Conservation (phyloP, 352 stramenopile genomes). For the Thalassiosira oceanica region DNA sequence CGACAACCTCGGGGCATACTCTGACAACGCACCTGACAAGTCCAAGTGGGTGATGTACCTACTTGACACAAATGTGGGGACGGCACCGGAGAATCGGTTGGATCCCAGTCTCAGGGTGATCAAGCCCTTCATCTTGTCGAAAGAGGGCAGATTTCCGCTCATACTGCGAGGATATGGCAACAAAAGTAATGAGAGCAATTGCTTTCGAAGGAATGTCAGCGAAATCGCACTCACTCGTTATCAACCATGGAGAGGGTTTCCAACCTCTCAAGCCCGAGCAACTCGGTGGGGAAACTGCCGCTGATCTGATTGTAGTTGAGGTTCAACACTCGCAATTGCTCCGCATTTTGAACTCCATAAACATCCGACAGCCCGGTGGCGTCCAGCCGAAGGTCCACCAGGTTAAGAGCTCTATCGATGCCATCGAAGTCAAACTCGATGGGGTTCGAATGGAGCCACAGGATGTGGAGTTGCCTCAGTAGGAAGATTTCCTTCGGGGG, state of each 20-base stretch:
- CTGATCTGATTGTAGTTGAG: conserved; percentile 70
- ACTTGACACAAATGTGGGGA: conserved; percentile 51
- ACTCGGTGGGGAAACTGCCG: conserved; percentile 50
- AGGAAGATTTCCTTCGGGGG: conserved; percentile 60
- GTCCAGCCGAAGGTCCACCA: conserved; percentile 73
- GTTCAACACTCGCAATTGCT: conserved; percentile 60
- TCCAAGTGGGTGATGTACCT: conserved; percentile 40
- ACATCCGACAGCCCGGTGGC: conserved; percentile 68
- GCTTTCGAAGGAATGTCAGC: too few relatives aligned
- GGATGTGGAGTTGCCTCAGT: conserved; percentile 63
- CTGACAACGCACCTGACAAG: conserved; percentile 47
- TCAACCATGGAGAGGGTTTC: conserved; percentile 54
- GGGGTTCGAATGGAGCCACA: conserved; percentile 74
- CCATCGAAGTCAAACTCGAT: conserved; percentile 79
- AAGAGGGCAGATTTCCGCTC: conserved; percentile 36
- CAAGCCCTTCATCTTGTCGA: conserved; percentile 34
- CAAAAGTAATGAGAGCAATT: not conserved
- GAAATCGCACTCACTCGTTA: conserved; percentile 59
- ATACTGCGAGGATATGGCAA: conserved; percentile 11
- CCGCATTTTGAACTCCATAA: conserved; percentile 52
- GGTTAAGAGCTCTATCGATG: conserved; percentile 70
- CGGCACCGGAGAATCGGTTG: conserved; percentile 58
- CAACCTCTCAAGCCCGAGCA: conserved; percentile 56
- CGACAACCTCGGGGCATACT: too few relatives aligned
- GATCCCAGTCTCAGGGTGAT: conserved; percentile 47